Base-by-base conservation (phyloP, 208 protist genomes). In the Zelonia costaricensis region DNA sequence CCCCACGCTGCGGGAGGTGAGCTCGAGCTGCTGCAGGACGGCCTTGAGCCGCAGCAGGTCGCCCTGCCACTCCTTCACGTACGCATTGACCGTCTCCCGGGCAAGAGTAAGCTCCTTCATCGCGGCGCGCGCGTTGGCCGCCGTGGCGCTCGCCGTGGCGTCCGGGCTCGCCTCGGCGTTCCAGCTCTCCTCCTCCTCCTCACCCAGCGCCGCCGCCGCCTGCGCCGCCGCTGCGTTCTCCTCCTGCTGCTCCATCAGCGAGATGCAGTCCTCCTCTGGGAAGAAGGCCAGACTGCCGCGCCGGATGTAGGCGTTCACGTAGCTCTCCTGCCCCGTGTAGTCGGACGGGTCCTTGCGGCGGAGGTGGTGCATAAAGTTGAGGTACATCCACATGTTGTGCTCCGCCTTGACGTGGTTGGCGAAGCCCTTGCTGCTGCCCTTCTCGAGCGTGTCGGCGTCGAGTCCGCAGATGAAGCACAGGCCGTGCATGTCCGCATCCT, bases 351-450 rank as follows among this genome's bases (percentile, higher is more conserved):
- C 76, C 67, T 94, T 96, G 33, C 74, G 73, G 39, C 79, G 74
- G 10, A 96, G 69, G 73, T 96, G 82, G 62, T 93, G 84, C 52
- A 92, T 88, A 45, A 97, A 98, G 83, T 93, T 95, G 13, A 98
- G 68, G 76, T 98, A 98, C 75, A 94, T 87, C 95, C 97, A 98
- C 84, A 98, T 91, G 75, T 98, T 96, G 80, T 98, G 97, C 49
- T 97, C 94, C 7, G 78, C 18, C 60, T 83, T 64, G 18, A 95
- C 82, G 78, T 98, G 94, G n/a, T 76, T 65, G 4, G 78, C 42
- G 68, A 98, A 97, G 35, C 89, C 92, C 69, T 66, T 72, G 13
- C 74, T 46, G 40, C 67, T 62, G 13, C 57, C 36, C 56, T 80
- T 83, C 45, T 98, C 95, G 33, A 97, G 93, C 45, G 62, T 71